Evolutionary conservation across 148 eudicot species (phyloP).

Genomic region (Tetragonia tetragonoides): DNA sequence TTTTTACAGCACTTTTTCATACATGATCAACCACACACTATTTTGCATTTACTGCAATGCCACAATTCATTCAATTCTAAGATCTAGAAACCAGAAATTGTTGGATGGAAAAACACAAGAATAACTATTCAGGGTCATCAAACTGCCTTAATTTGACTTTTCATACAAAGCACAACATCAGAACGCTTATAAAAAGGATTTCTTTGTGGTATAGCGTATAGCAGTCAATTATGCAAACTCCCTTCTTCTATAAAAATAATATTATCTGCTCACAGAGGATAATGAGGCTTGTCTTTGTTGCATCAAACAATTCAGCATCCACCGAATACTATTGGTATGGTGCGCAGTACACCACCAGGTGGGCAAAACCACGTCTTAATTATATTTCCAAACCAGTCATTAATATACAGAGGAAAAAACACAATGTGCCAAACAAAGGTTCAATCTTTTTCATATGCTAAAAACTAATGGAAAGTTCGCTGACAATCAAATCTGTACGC

Average conservation of each 20-base stretch:
- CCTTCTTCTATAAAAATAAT: background rate
- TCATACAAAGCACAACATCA: background rate
- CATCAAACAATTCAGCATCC: conserved; percentile 1
- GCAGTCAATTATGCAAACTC: background rate
- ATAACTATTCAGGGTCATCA: background rate
- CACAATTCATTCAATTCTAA: no score
- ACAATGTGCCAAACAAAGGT: background rate
- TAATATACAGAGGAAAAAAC: background rate
- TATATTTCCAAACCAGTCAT: background rate
- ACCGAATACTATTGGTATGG: no score
- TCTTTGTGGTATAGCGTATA: no score
- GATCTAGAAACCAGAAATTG: background rate
- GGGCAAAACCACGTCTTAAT: no score
- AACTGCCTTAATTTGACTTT: background rate
- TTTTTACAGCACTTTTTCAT: background rate
- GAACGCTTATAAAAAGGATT: background rate
- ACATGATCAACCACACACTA: background rate
- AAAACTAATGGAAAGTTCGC: no score
- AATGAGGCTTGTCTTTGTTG: background rate
- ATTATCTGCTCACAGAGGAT: background rate
- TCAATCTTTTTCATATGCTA: no score
- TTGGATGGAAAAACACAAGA: background rate
- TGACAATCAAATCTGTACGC: no score
- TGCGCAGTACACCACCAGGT: no score
- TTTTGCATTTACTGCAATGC: no score